Evolutionary conservation across 2,329 filamentous ascomycete genomes (phyloP).

Genomic region (Hypoxylon rubiginosum): DNA sequence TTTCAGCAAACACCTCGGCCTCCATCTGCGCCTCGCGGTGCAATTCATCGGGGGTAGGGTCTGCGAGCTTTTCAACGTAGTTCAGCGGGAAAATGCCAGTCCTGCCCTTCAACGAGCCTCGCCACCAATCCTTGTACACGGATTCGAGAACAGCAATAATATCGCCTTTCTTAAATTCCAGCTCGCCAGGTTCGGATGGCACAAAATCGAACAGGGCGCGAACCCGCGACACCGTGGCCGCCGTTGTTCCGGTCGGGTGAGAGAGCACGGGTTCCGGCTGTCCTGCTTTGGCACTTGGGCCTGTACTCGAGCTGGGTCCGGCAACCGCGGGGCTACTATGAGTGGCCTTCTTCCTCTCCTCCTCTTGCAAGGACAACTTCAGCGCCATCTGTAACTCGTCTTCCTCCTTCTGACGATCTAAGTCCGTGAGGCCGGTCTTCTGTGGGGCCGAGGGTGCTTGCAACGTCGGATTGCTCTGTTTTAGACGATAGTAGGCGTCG

Average conservation of each 20-base stretch:
- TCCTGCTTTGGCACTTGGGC: slow-evolving; percentile 48
- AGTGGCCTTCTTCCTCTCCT: slow-evolving; percentile 69
- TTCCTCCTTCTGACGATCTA: slow-evolving; percentile 94
- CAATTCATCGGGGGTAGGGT: slow-evolving; percentile 93
- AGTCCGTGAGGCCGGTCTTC: slow-evolving; percentile 90
- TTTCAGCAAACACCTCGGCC: slow-evolving; percentile 74
- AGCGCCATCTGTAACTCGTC: slow-evolving; percentile 97
- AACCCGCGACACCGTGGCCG: slow-evolving; percentile 94
- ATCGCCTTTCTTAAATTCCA: slow-evolving; percentile 96
- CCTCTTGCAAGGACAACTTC: slow-evolving; percentile 91
- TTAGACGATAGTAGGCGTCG: slow-evolving; percentile 90
- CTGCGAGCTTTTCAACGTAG: slow-evolving; percentile 97
- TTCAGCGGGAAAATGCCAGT: slow-evolving; percentile 98
- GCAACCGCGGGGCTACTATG: slow-evolving; percentile 55
- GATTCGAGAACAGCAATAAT: slow-evolving; percentile 97
- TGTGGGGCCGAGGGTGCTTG: slow-evolving; percentile 92
- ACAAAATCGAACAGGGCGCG: slow-evolving; percentile 95
- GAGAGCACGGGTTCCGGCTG: slow-evolving; percentile 65
- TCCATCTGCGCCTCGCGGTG: slow-evolving; percentile 98
- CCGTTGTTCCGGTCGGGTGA: slow-evolving; percentile 86
- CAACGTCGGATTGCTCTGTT: slow-evolving; percentile 86
- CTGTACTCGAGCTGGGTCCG: slow-evolving; percentile 49
- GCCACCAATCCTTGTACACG: slow-evolving; percentile 99
- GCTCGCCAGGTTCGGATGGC: slow-evolving; percentile 91
- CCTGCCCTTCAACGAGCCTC: slow-evolving; percentile 91